Evolutionary conservation across 345 rosid species (phyloP), one percentile per base, ranked within the genome.

Genomic region (Gossypium ekmanianum): DNA sequence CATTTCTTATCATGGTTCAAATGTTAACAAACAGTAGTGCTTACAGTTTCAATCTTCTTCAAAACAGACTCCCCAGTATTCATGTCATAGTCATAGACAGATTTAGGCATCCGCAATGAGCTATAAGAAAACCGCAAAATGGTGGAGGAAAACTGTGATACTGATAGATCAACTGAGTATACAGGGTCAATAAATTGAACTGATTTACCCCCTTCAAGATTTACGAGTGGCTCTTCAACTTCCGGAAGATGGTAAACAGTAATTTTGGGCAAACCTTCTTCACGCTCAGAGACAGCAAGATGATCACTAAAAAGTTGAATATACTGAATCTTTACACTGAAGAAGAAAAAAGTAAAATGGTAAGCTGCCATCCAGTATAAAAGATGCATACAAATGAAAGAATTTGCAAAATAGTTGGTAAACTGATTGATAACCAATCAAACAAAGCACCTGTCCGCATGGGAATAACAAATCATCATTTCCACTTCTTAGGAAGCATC

Each of bases 21-120:
- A 69, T 27, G 9, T 11, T 52, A 52, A 51, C 43, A 70, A 29
- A 51, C 70, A 24, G 66, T 70, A 75, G 45, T 39, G 73, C 97
- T 89, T 86, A 95, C 94, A 22, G 89, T 81, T 69, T 91, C 94
- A 76, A 87, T 81, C 86, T 91, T 95, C 96, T 92, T 91, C 82
- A 84, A 70, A 78, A 88, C 97, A 72, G 90, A 88, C 80, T 72
- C 80, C 63, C 92, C 93, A 17, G 81, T 84, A 62, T 88, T 83
- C 97, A 95, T 87, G 75, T 93, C 97, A 78, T 91, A 87, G 78
- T 90, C 93, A 27, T 90, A 91, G n/a, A 88, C 90, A 74, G 96
- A 91, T 57, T 76, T 82, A 66, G 99, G 98, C 9, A 90, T 93
- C 83, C 84, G 87, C 96, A 93, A 4, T 51, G 99, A 93, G 82